Conservation (phyloP, 2,329 filamentous ascomycete species). For the Ophiostoma perfectum region DNA sequence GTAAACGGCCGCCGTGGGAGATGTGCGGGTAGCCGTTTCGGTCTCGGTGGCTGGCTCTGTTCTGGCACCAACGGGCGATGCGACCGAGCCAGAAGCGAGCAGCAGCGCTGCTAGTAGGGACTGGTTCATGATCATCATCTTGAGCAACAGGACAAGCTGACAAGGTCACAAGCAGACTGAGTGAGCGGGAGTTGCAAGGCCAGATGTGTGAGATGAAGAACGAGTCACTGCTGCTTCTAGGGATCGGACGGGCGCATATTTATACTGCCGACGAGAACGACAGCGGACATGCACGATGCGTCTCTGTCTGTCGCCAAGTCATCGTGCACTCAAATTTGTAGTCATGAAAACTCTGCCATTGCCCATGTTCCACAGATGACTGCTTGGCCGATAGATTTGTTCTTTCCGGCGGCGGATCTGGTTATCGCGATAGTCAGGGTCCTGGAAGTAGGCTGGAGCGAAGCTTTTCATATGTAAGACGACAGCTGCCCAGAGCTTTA, state of each 20-base stretch:
- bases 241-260: neutral
- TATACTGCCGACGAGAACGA: neutral
- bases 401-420: neutral
- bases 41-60: neutral
- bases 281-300: neutral
- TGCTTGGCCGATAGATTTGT: neutral
- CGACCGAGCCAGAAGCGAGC: neutral
- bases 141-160: neutral
- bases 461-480: neutral
- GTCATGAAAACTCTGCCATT: neutral
- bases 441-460: neutral
- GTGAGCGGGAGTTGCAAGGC: neutral
- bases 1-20: neutral
- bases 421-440: neutral
- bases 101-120: neutral
- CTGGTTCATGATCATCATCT: conserved; percentile 6
- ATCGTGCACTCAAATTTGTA: neutral
- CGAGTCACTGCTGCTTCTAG: neutral
- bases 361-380: neutral
- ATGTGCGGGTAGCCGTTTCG: conserved; percentile 1
- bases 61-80: conserved; percentile 2
- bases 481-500: neutral
- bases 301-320: neutral
- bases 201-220: neutral
- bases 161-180: neutral